Percentiles rank a stretch among this genome's conserved stretches.
phyloP scores from a whole-genome alignment of 371 early-diverging fungal genomes.

The Mucor piriformis region DNA sequence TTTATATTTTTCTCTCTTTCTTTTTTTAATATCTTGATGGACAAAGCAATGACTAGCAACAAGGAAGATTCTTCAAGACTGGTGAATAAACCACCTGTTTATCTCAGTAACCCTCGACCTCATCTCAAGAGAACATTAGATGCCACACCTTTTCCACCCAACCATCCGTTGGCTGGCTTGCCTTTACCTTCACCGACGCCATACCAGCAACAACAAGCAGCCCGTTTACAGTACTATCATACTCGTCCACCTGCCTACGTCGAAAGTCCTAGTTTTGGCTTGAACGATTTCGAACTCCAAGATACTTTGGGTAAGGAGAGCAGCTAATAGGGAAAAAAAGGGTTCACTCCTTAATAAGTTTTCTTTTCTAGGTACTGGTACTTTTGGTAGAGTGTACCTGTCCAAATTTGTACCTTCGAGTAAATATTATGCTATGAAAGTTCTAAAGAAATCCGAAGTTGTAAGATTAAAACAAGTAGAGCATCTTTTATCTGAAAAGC shows the following conservation, averaged over 20 bases:
- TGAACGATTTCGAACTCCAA: conserved; percentile 48
- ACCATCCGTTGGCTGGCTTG: conserved; percentile 30
- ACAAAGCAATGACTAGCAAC: conserved; percentile 2
- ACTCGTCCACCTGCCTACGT: conserved; percentile 45
- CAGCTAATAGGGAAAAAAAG: not conserved
- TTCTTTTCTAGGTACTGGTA: conserved; percentile 79
- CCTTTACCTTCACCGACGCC: conserved; percentile 28
- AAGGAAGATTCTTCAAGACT: conserved; percentile 8
- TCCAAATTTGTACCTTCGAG: conserved; percentile 65
- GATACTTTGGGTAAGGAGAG: conserved; percentile 41
- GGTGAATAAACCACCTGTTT: conserved; percentile 24
- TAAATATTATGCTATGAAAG: conserved; percentile 94
- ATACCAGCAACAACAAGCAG: conserved; percentile 42
- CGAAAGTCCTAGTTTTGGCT: conserved; percentile 41
- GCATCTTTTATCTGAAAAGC: conserved; percentile 35
- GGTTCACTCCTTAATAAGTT: not conserved
- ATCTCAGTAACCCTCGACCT: conserved; percentile 22
- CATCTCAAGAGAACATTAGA: conserved; percentile 23
- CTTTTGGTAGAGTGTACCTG: conserved; percentile 93
- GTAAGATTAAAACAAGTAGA: conserved; percentile 86
- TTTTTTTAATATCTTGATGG: conserved; percentile 5
- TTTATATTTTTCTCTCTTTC: conserved; percentile 4
- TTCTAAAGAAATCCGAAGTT: conserved; percentile 89
- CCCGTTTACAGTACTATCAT: conserved; percentile 45
- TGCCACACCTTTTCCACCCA: conserved; percentile 25